Conservation (phyloP, 2,329 filamentous ascomycete genomes). For the Colletotrichum brevisporum region DNA sequence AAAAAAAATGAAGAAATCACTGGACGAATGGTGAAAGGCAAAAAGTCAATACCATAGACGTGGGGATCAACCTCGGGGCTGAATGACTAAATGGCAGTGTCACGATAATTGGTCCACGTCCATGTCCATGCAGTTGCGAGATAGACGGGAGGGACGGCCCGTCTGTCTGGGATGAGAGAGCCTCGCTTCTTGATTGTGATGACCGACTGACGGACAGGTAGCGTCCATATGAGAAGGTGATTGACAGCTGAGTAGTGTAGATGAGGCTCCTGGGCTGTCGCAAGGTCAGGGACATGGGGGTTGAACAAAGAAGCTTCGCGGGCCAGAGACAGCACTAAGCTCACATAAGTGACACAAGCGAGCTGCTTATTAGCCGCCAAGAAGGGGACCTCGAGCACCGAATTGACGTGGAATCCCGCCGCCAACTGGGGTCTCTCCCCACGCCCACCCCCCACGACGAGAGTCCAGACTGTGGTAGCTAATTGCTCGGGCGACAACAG, state of each 20-base stretch:
- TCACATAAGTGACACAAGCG: background rate
- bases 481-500: background rate
- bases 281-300: conserved; percentile 15
- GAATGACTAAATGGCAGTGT: conserved; percentile 40
- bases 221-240: background rate
- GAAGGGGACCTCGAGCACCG: background rate
- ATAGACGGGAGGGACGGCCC: background rate
- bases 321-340: too few species aligned
- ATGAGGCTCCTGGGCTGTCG: background rate
- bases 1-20: conserved; percentile 20
- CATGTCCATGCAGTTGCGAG: background rate
- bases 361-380: conserved; percentile 2
- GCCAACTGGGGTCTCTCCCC: conserved; percentile 25
- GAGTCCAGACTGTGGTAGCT: too few species aligned
- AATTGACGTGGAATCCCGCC: conserved; percentile 17
- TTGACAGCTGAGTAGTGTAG: background rate
- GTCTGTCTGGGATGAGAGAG: background rate
- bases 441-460: background rate
- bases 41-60: conserved; percentile 40
- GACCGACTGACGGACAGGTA: background rate
- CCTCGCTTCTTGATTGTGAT: too few species aligned
- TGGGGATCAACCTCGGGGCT: conserved; percentile 36
- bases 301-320: conserved; percentile 13
- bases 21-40: conserved; percentile 21
- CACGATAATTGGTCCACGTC: conserved; percentile 8